Evolutionary conservation across 768 basidiomycete species (phyloP).

Genomic region (Gloeophyllum trabeum): DNA sequence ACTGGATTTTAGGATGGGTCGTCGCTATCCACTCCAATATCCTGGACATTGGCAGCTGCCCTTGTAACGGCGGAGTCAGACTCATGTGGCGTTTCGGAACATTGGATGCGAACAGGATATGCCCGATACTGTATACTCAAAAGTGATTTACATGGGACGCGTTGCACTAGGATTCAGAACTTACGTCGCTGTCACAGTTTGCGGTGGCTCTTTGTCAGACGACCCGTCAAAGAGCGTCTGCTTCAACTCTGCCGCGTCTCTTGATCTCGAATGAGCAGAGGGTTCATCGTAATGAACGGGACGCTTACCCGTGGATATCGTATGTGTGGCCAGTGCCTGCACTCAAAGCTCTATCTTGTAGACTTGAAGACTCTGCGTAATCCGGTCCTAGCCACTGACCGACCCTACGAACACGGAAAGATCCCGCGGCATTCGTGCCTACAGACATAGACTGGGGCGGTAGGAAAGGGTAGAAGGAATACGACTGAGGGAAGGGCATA

Average conservation of each 20-base stretch:
- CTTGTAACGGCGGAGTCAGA: conserved; percentile 37
- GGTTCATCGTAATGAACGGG: background rate
- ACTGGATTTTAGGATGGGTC: conserved; percentile 22
- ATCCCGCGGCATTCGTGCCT: conserved; percentile 27
- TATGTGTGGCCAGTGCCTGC: no score
- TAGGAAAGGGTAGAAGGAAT: conserved; percentile 62
- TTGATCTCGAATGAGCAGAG: no score
- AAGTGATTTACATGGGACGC: conserved; percentile 13
- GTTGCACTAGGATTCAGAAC: no score
- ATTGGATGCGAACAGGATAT: conserved; percentile 37
- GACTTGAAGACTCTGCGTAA: conserved; percentile 19
- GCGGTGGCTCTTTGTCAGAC: no score
- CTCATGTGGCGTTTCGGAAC: conserved; percentile 21
- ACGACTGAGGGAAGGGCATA: conserved; percentile 23
- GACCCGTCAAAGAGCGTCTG: no score
- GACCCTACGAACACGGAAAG: conserved; percentile 53
- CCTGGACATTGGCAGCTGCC: conserved; percentile 25
- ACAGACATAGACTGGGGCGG: conserved; percentile 37
- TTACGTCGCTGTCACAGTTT: no score
- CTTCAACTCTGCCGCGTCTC: no score
- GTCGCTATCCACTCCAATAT: conserved; percentile 34
- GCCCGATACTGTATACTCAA: conserved; percentile 35
- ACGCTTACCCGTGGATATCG: background rate
- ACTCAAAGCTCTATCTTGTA: no score
- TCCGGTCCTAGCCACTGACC: conserved; percentile 42